Evolutionary conservation across 345 rosid genomes (phyloP).

Genomic region (Mercurialis annua): DNA sequence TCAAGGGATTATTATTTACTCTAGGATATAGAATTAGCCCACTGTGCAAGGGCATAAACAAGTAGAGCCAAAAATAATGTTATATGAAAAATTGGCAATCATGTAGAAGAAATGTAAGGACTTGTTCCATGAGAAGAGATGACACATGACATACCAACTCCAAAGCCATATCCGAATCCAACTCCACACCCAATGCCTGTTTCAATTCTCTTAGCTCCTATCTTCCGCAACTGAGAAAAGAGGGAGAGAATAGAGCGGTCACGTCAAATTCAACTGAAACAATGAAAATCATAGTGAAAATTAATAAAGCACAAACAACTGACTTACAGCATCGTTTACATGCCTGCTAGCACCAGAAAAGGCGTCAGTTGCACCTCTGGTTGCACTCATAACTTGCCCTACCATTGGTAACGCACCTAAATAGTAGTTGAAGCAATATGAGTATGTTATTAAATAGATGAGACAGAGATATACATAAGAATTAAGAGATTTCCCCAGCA

Average conservation of each 20-base stretch:
- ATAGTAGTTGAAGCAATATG: not conserved
- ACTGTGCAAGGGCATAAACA: not conserved
- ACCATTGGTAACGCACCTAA: slow-evolving; percentile 80
- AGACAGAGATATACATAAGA: not conserved
- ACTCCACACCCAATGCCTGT: slow-evolving; percentile 76
- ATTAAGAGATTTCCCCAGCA: not conserved
- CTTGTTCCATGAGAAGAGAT: not conserved
- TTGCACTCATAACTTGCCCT: slow-evolving; percentile 78
- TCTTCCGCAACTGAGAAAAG: slow-evolving; percentile 45
- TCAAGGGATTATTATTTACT: not conserved
- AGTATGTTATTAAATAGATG: not conserved
- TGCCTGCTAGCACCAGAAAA: slow-evolving; percentile 77
- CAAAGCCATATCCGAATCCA: slow-evolving; percentile 80
- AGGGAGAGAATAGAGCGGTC: slow-evolving; percentile 11
- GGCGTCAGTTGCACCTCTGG: slow-evolving; percentile 89
- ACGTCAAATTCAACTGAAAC: slow-evolving; percentile 2
- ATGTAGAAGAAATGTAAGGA: not conserved
- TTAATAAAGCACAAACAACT: slow-evolving; percentile 8
- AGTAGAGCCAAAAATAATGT: not conserved
- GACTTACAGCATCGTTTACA: slow-evolving; percentile 63
- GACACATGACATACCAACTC: slow-evolving; percentile 50
- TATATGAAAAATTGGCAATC: not conserved
- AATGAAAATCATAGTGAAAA: slow-evolving; percentile 3
- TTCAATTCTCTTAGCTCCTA: slow-evolving; percentile 59
- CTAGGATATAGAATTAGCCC: not conserved